Percentiles rank a stretch among this genome's conserved stretches.
Evolutionary conservation across 352 stramenopile genomes (phyloP).

Genomic region (Phytopythium ostracodes): DNA sequence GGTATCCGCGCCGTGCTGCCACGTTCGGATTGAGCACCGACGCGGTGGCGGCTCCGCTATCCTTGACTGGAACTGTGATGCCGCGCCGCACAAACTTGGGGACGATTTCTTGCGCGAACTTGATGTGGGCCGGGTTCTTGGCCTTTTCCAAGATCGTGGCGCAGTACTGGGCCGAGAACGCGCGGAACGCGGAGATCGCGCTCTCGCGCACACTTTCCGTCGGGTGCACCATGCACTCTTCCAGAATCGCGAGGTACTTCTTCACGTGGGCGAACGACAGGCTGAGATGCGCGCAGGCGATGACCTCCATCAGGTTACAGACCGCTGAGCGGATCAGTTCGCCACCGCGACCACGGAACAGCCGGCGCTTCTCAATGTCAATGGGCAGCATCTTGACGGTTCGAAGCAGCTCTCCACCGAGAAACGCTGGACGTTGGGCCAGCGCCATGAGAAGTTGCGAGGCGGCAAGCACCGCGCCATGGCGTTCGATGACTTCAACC

Average conservation of each 20-base stretch:
- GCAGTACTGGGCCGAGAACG: slow-evolving; percentile 89
- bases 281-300: slow-evolving; percentile 49
- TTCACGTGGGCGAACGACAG: slow-evolving; percentile 66
- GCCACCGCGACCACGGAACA: slow-evolving; percentile 95
- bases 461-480: slow-evolving; percentile 92
- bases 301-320: slow-evolving; percentile 94
- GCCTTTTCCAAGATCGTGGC: slow-evolving; percentile 57
- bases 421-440: slow-evolving; percentile 41
- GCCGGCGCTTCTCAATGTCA: slow-evolving; percentile 91
- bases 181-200: slow-evolving; percentile 84
- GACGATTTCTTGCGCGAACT: slow-evolving; percentile 48
- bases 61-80: slow-evolving; percentile 29
- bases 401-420: slow-evolving; percentile 69
- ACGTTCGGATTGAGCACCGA: slow-evolving; percentile 76
- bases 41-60: neutral
- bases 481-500: slow-evolving; percentile 88
- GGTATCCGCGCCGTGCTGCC: slow-evolving; percentile 85
- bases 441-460: slow-evolving; percentile 75
- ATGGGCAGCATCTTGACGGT: slow-evolving; percentile 69
- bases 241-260: slow-evolving; percentile 69
- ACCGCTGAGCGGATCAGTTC: slow-evolving; percentile 94
- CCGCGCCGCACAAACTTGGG: slow-evolving; percentile 55
- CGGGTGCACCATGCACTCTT: slow-evolving; percentile 94
- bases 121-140: slow-evolving; percentile 25
- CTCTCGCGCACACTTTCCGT: slow-evolving; percentile 89